Percentiles rank a stretch among this genome's conserved stretches.
These are phyloP conservation scores for Solanum rostratum DNA, from an alignment of 257 asterid genomes.

Conservation along the genomic window DNA sequence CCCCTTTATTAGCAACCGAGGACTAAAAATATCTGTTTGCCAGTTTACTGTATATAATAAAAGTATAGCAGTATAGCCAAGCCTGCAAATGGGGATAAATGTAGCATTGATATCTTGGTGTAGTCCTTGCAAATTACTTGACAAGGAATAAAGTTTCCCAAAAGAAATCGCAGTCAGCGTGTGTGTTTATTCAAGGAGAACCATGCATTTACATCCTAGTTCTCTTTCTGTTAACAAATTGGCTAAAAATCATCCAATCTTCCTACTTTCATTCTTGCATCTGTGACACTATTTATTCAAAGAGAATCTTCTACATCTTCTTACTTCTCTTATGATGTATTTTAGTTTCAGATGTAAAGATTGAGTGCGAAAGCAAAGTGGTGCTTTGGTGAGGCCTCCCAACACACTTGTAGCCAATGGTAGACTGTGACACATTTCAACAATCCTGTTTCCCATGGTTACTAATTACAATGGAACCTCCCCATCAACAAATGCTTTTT, in stretches of 20 bases:
- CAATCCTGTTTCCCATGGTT: not conserved
- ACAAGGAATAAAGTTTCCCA: not conserved
- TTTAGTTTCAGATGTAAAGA: not conserved
- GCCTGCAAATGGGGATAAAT: not conserved
- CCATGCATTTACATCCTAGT: not conserved
- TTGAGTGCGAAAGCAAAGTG: not conserved
- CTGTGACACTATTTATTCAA: not conserved
- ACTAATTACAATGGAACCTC: not conserved
- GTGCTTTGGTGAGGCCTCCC: not conserved
- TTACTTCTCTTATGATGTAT: not conserved
- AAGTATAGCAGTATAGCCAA: not conserved
- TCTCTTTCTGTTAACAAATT: not conserved
- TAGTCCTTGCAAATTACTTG: not conserved
- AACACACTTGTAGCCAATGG: conserved; percentile 7
- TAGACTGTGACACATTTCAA: conserved; percentile 3
- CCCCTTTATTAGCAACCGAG: not conserved
- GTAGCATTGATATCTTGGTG: not conserved
- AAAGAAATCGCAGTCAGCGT: not conserved
- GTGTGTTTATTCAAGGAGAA: not conserved
- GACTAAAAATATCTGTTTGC: not conserved
- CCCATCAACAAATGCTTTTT: not conserved
- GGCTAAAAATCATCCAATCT: not conserved
- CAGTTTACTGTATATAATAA: not conserved
- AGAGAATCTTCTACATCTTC: not conserved
- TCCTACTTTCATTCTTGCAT: not conserved